Evolutionary conservation across 1,284 basidiomycete species (phyloP).

Genomic region (Chondrostereum purpureum): DNA sequence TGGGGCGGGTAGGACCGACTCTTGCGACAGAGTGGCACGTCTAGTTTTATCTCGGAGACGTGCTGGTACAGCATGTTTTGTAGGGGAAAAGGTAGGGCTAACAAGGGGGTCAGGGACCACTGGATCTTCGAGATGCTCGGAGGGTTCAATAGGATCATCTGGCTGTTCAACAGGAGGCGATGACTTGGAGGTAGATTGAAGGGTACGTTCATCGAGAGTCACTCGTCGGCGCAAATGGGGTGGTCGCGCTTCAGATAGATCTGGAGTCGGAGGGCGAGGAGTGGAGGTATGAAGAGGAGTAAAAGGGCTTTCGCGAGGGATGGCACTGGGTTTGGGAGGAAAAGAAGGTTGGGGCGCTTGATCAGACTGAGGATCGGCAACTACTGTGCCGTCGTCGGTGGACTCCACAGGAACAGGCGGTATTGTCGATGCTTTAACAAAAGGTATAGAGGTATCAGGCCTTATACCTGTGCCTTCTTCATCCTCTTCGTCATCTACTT

Average conservation of each 20-base stretch:
- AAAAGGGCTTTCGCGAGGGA: background rate
- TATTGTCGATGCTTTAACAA: no score
- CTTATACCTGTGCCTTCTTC: no score
- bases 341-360: background rate
- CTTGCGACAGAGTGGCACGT: background rate
- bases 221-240: background rate
- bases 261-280: background rate
- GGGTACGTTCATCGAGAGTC: no score
- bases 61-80: slow-evolving; percentile 5
- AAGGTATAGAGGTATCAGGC: no score
- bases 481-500: background rate
- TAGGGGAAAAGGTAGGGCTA: slow-evolving; percentile 13
- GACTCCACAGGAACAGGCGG: no score
- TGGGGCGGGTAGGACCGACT: background rate
- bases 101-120: slow-evolving; percentile 5
- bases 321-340: background rate
- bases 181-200: no score
- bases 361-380: background rate
- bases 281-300: background rate
- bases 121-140: slow-evolving; percentile 17
- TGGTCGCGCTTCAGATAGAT: background rate
- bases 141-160: slow-evolving; percentile 27
- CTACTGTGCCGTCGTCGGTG: no score
- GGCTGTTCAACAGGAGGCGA: no score
- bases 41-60: slow-evolving; percentile 12